Percentiles rank a stretch among this genome's conserved stretches.
Conservation (phyloP, 495 filamentous ascomycete genomes). For the Penicillium odoratum region DNA sequence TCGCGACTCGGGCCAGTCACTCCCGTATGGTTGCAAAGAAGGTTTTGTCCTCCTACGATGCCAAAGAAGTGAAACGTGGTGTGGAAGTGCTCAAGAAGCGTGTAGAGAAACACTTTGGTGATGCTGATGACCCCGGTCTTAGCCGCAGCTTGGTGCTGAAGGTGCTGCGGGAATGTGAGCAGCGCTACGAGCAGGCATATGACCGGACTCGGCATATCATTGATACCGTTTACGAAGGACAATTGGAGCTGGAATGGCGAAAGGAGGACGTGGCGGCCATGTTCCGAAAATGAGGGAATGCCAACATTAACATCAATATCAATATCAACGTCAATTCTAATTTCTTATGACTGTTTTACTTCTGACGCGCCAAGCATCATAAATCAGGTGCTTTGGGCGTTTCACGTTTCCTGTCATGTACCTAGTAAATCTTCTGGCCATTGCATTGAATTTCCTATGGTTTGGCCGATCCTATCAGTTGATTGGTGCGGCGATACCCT, state of each 20-base stretch:
- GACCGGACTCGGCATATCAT: conserved; percentile 66
- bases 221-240: conserved; percentile 62
- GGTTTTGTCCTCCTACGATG: conserved; percentile 73
- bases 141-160: conserved; percentile 69
- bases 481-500: conserved; percentile 7
- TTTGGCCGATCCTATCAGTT: not conserved
- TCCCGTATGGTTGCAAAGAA: conserved; percentile 82
- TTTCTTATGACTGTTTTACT: conserved; percentile 15
- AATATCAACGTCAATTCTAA: conserved; percentile 8
- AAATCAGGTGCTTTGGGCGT: not conserved
- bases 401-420: not conserved
- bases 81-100: conserved; percentile 83
- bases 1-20: conserved; percentile 76
- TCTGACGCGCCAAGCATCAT: not conserved
- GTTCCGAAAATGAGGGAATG: conserved; percentile 46
- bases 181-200: conserved; percentile 70
- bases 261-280: conserved; percentile 55
- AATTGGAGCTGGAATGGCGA: conserved; percentile 62
- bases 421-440: not conserved
- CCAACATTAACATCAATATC: not conserved
- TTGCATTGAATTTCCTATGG: not conserved
- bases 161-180: conserved; percentile 80
- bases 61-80: conserved; percentile 78
- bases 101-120: conserved; percentile 95
- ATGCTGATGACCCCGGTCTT: conserved; percentile 72